Evolutionary conservation across 1,139 yeast species (phyloP), one percentile per base, ranked within the genome.

Genomic region (Pichia cactophila): DNA sequence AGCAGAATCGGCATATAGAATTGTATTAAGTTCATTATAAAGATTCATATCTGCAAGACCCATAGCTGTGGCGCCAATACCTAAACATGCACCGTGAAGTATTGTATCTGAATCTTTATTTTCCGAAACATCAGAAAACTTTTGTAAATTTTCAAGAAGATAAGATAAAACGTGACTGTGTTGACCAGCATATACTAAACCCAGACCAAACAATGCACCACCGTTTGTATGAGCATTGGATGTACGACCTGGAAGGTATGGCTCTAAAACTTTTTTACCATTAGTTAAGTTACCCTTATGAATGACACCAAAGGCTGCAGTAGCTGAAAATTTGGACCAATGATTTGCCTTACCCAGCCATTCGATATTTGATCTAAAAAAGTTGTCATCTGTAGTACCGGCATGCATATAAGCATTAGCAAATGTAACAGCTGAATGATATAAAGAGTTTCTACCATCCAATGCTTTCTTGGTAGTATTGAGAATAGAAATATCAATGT

Each of bases 301-400:
- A 59, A 92, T 90, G 35, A 92, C 98, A 65, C 99, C 99, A 53
- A 94, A 74, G 14, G 97, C 97, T 20, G 98, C 98, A 33, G 98
- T 92, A 7, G 98, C 97, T 0, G 96, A 82, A 65, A 92, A 92
- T 65, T 92, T 92, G 9, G 97, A 90, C 99, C 99, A 92, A 68
- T 90, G 90, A 46, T 94, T 84, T 12, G 98, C 97, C 69, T 89
- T 88, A 38, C 96, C 95, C 58, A 92, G 75, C 97, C 97, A 94
- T 62, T 92, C 97, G 59, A 90, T 74, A 63, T 92, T 92, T 46
- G 86, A 79, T 66, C 96, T 78, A 69, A 92, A 86, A 63, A 92
- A 92, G 2, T 92, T 81, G 66, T 92, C 97, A 60, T 89, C 95
- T 26, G 97, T 88, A 11, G 99, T 94, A 54, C 98, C 98, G 33